These are phyloP conservation scores for Echinosophora koreensis DNA, from an alignment of 306 rosid genomes.

Conservation along the genomic window DNA sequence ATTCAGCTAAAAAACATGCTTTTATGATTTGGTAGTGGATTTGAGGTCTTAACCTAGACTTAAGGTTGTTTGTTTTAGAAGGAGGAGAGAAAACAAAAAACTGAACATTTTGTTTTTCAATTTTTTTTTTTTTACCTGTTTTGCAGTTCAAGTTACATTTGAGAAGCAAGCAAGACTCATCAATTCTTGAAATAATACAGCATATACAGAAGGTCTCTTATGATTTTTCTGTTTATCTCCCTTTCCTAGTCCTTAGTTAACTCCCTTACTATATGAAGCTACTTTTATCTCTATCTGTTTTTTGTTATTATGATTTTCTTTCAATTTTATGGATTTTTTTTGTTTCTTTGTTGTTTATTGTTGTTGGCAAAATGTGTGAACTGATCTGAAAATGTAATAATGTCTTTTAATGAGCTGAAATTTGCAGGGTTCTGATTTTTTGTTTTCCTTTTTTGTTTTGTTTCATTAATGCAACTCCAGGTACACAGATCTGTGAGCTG, in stretches of 20 bases:
- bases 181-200: conserved; percentile 32
- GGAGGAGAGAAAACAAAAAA: not conserved
- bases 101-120: not conserved
- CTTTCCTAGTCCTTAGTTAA: not conserved
- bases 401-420: conserved; percentile 32
- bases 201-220: not conserved
- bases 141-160: conserved; percentile 32
- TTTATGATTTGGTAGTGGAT: not conserved
- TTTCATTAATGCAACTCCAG: conserved; percentile 48
- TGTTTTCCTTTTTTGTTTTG: conserved; percentile 29
- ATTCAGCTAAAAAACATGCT: conserved; percentile 36
- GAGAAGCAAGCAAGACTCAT: conserved; percentile 30
- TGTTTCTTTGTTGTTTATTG: not conserved
- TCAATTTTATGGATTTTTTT: not conserved
- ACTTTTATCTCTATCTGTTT: conserved; percentile 4
- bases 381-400: conserved; percentile 46
- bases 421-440: conserved; percentile 42
- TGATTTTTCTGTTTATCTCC: not conserved
- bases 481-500: conserved; percentile 67
- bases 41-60: conserved; percentile 26
- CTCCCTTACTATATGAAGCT: not conserved
- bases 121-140: not conserved
- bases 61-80: conserved; percentile 11
- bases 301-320: conserved; percentile 1
- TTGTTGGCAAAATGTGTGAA: conserved; percentile 18